Percentiles rank a stretch among this genome's conserved stretches.
Conservation (phyloP, 345 rosid genomes). For the Cardamine chenopodiifolia region DNA sequence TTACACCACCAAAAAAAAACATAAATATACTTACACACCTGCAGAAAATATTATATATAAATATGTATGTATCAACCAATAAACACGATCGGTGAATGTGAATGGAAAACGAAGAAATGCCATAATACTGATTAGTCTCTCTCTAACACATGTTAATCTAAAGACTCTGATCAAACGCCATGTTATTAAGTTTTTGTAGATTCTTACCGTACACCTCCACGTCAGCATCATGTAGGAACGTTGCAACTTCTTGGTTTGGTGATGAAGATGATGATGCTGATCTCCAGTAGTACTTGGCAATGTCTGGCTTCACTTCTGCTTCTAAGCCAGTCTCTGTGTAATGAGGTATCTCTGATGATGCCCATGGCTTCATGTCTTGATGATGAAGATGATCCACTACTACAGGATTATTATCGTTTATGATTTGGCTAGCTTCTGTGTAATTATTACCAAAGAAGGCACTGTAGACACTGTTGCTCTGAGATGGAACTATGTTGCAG, state of each 20-base stretch:
- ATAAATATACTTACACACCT: slow-evolving; percentile 27
- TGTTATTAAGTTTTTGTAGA: slow-evolving; percentile 29
- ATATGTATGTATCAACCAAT: slow-evolving; percentile 23
- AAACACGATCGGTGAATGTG: slow-evolving; percentile 26
- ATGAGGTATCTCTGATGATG: slow-evolving; percentile 33
- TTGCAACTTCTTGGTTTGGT: slow-evolving; percentile 38
- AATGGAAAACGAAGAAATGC: slow-evolving; percentile 6
- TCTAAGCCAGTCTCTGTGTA: slow-evolving; percentile 38
- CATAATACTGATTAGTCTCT: neutral
- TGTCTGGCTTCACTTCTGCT: slow-evolving; percentile 45
- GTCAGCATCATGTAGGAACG: slow-evolving; percentile 28
- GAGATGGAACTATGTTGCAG: slow-evolving; percentile 39
- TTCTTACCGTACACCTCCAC: slow-evolving; percentile 35
- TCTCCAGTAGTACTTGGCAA: slow-evolving; percentile 39
- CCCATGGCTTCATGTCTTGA: slow-evolving; percentile 41
- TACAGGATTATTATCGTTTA: slow-evolving; percentile 10
- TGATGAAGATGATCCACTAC: slow-evolving; percentile 11
- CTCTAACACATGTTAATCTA: slow-evolving; percentile 32
- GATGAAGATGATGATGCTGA: slow-evolving; percentile 26
- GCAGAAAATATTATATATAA: slow-evolving; percentile 6
- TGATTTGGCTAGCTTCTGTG: slow-evolving; percentile 36
- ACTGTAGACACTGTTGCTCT: slow-evolving; percentile 37
- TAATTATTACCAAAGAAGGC: slow-evolving; percentile 41
- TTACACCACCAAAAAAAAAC: slow-evolving; percentile 25
- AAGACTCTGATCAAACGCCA: slow-evolving; percentile 36